These are phyloP conservation scores for Penicillium expansum DNA, from an alignment of 2,329 filamentous ascomycete genomes.

Conservation along the genomic window DNA sequence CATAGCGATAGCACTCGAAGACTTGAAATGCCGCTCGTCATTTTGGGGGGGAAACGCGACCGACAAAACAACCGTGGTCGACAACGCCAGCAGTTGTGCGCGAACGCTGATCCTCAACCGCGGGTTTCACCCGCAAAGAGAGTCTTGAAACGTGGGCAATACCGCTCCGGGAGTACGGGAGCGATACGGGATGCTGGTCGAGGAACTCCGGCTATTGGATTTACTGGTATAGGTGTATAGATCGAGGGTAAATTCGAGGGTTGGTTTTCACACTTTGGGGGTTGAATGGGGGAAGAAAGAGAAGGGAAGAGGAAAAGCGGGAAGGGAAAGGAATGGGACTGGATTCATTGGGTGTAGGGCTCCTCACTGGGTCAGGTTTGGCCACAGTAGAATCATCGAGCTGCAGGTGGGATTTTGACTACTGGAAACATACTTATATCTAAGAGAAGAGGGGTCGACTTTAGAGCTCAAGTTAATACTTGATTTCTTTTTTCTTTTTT, in stretches of 20 bases:
- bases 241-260: background rate
- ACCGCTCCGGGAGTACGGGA: slow-evolving; percentile 9
- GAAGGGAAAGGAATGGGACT: slow-evolving; percentile 21
- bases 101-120: slow-evolving; percentile 35
- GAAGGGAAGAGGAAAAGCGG: slow-evolving; percentile 15
- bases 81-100: slow-evolving; percentile 35
- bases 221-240: slow-evolving; percentile 4
- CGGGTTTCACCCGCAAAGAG: slow-evolving; percentile 14
- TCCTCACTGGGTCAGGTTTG: slow-evolving; percentile 13
- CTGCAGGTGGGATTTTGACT: slow-evolving; percentile 6
- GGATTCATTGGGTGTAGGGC: slow-evolving; percentile 10
- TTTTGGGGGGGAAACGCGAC: slow-evolving; percentile 42
- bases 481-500: background rate
- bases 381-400: slow-evolving; percentile 14
- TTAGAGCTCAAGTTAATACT: background rate
- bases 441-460: background rate
- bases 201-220: background rate
- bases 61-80: slow-evolving; percentile 30
- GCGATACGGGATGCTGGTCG: background rate
- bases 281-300: slow-evolving; percentile 16
- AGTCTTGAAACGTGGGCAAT: slow-evolving; percentile 11
- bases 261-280: background rate
- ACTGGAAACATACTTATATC: background rate
- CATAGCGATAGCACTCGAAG: slow-evolving; percentile 47
- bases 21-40: slow-evolving; percentile 43